Evolutionary conservation across 148 eudicot genomes (phyloP), one percentile per base, ranked within the genome.

Genomic region (Amaranthus palmeri): DNA sequence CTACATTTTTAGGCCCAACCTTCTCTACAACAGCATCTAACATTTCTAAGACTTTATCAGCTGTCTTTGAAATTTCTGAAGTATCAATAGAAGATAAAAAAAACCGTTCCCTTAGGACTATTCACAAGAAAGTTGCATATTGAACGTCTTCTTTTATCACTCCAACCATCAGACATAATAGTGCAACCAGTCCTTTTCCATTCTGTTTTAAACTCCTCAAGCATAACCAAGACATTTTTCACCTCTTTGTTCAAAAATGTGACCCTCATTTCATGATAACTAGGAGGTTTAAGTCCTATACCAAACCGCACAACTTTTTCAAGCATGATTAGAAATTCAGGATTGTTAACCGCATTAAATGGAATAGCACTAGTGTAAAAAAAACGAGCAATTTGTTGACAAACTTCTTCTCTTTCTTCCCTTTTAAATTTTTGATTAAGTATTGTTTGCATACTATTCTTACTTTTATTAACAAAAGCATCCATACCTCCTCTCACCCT

Each of bases 61-160:
- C 7, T 25, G 5, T 52, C 12, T 77, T 77, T 5, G 65, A 60
- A 45, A 77, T 60, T 1, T 73, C 61, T 1, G 71, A 77, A 15
- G 76, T 50, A 45, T 77, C 71, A 13, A 77, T 10, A 0, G 71
- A 77, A 3, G 67, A 69, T 8, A 77, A 50, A 40, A 71, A 71
- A 77, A 17, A 57, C 14, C 48, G 65, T 8, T 2, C 54, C 54
- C 17, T 65, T 65, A 47, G 69, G 69, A 5, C 54, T 65, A 65
- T 65, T 65, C 53, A 65, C 54, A 0, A 46, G 18, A 36, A 65
- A 65, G 14, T 63, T 63, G 7, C 67, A 63, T 1, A 66, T 66
- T 3, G 42, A 66, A 2, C 69, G 10, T 49, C 43, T 48, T 66
- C 49, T 66, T 56, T n/a, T 66, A 63, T 54, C 61, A 40, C 7